A percentile compares a stretch with the other conserved stretches of the same genome.
Conservation (phyloP, 169 alveolate genomes). For the Eimeria necatrix region DNA sequence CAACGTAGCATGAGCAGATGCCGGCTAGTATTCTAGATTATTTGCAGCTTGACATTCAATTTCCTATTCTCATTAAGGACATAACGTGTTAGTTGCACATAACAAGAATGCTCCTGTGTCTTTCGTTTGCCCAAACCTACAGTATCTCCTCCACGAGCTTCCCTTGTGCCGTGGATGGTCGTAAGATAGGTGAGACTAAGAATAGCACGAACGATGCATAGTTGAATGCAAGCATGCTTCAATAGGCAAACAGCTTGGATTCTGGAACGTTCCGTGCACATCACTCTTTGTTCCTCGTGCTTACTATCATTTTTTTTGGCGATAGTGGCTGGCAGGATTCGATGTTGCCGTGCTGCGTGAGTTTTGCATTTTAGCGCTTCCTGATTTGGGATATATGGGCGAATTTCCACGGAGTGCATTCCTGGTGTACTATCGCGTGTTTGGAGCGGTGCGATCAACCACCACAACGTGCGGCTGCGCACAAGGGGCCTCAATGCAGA, state of each 20-base stretch:
- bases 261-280: slow-evolving; percentile 67
- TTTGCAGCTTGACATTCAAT: too few relatives aligned
- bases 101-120: too few relatives aligned
- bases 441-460: not conserved
- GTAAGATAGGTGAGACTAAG: slow-evolving; percentile 44
- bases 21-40: too few relatives aligned
- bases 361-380: too few relatives aligned
- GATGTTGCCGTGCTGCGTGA: too few relatives aligned
- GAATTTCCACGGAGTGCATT: too few relatives aligned
- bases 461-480: not conserved
- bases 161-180: slow-evolving; percentile 66
- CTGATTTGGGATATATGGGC: too few relatives aligned
- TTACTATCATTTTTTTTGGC: too few relatives aligned
- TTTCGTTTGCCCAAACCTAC: not conserved
- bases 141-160: slow-evolving; percentile 69
- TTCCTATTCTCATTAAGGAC: too few relatives aligned
- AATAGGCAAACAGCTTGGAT: slow-evolving; percentile 17
- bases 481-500: not conserved
- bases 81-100: too few relatives aligned
- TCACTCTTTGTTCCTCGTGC: not conserved
- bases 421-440: not conserved
- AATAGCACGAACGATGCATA: slow-evolving; percentile 40
- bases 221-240: slow-evolving; percentile 57
- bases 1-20: too few relatives aligned
- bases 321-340: too few relatives aligned